These are phyloP conservation scores for Phylloporus arenicola DNA, from an alignment of 768 basidiomycete genomes.

Conservation along the genomic window DNA sequence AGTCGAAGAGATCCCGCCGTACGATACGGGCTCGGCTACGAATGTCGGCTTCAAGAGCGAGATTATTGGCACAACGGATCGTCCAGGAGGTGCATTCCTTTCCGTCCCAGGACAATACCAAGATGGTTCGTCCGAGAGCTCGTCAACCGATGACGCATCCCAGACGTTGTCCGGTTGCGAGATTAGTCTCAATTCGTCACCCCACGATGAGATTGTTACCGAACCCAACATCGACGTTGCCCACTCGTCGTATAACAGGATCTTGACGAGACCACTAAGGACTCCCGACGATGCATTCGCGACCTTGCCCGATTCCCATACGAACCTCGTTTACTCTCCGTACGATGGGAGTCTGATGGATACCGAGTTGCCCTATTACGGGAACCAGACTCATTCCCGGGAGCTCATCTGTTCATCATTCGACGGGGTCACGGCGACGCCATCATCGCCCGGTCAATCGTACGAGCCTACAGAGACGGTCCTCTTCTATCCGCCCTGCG, in stretches of 20 bases:
- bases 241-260: not conserved
- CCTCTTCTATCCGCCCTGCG: not conserved
- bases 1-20: constrained; percentile 6
- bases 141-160: not conserved
- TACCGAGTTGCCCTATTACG: not conserved
- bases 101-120: constrained; percentile 1
- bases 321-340: not conserved
- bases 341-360: not conserved
- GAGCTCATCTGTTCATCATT: not conserved
- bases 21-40: constrained; percentile 5
- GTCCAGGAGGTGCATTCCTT: constrained; percentile 7
- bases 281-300: not conserved
- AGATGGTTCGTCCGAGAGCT: not conserved
- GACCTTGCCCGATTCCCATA: not conserved
- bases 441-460: not conserved
- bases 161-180: not conserved
- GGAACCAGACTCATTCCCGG: not conserved
- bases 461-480: not conserved
- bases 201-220: not conserved
- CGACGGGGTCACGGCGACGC: not conserved
- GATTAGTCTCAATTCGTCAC: too few species aligned
- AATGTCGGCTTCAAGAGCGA: constrained; percentile 9
- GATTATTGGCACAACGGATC: constrained; percentile 13
- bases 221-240: not conserved
- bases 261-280: not conserved